These are phyloP conservation scores for Tausonia pullulans DNA, from an alignment of 1,284 basidiomycete species.

Conservation along the genomic window DNA sequence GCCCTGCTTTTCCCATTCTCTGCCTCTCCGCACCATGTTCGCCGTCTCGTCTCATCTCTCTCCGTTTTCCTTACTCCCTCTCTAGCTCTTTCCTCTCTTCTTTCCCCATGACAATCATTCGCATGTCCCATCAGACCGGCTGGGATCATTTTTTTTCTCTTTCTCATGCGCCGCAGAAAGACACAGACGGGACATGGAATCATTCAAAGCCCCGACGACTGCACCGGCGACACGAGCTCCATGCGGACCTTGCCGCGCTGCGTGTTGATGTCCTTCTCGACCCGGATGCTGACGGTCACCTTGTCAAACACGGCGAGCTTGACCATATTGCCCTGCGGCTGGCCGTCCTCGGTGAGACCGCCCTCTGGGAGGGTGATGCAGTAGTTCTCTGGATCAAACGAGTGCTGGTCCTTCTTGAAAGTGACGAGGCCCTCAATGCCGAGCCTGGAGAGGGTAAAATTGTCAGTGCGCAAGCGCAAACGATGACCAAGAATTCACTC, in stretches of 20 bases:
- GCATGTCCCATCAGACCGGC: too few species aligned
- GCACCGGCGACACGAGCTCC: constrained; percentile 61
- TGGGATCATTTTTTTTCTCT: too few species aligned
- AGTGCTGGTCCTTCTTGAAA: constrained; percentile 69
- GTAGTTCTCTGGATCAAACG: constrained; percentile 87
- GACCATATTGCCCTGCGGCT: constrained; percentile 38
- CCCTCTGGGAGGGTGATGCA: constrained; percentile 55
- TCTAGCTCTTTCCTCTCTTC: too few species aligned
- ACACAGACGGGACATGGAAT: not conserved
- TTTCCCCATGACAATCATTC: too few species aligned
- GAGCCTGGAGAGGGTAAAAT: constrained; percentile 43
- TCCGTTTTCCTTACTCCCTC: too few species aligned
- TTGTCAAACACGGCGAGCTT: constrained; percentile 83
- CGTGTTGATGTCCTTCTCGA: constrained; percentile 91
- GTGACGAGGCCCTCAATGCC: constrained; percentile 89
- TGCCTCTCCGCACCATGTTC: too few species aligned
- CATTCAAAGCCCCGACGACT: constrained; percentile 28
- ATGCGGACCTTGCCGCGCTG: constrained; percentile 87
- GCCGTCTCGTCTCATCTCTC: too few species aligned
- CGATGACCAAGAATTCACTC: constrained; percentile 29
- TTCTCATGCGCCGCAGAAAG: too few species aligned
- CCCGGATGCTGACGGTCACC: constrained; percentile 75
- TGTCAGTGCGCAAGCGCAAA: not conserved
- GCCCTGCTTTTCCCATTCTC: too few species aligned
- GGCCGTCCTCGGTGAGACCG: not conserved